Evolutionary conservation across 768 basidiomycete species (phyloP), one percentile per base, ranked within the genome.

Genomic region (Pleurotus citrinopileatus): DNA sequence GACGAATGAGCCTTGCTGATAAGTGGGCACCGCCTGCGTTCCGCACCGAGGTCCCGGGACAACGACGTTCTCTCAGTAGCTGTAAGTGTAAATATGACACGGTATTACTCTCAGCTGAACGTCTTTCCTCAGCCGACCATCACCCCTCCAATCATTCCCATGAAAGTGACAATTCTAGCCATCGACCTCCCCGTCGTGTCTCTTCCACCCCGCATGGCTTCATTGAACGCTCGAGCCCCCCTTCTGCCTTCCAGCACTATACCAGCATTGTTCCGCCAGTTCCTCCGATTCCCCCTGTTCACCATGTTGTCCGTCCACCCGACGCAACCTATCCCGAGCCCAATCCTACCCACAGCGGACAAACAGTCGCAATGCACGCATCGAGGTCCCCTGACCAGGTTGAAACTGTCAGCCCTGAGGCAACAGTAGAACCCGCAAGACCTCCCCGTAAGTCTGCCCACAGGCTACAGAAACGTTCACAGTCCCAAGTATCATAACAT

Each of bases 1-100:
- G 57, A 59, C 65, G 59, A 37, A 57, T 53, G 13, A 67, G 65
- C 59, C 54, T 72, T 27, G 67, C 67, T 15, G 74, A 75, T 56
- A 66, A 68, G 57, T 76, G 73, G 73, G 61, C 73, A 5, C 65
- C 68, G 0, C 32, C 42, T 4, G 20, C 53, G 3, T 26, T 52
- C n/a, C 19, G 47, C 8, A 36, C 26, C 29, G 47, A 29, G 32
- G 8, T 17, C 47, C 47, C 26, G 47, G 23, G 15, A 47, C 23
- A 47, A 34, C 26, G 27, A 6, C 34, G 38, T 25, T 53, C 52
- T 28, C 38, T 28, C 25, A 27, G 4, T 32, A 28, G 17, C 26
- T 40, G 52, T 42, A 32, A 13, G 38, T 42, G 17, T 36, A 6
- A 26, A 13, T 15, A 8, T 20, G 12, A 26, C 23, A 15, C 9